These are phyloP conservation scores for Aspergillus clavatus DNA, from an alignment of 2,329 filamentous ascomycete species.

Conservation along the genomic window DNA sequence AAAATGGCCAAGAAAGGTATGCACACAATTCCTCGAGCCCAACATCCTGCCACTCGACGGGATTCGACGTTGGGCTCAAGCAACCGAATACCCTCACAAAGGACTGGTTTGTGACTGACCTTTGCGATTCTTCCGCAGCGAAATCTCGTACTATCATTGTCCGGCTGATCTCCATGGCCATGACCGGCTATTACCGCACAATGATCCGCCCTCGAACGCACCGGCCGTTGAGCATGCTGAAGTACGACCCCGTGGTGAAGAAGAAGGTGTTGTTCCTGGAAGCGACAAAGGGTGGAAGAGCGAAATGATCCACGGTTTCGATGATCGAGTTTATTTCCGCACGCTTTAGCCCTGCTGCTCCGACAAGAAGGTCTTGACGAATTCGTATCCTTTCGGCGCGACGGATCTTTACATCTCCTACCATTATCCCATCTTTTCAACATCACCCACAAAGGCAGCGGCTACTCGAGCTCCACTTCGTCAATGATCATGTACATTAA, in stretches of 20 bases:
- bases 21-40: slow-evolving; percentile 1
- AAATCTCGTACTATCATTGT: slow-evolving; percentile 92
- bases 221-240: slow-evolving; percentile 89
- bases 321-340: neutral
- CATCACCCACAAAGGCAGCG: neutral
- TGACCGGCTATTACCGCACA: slow-evolving; percentile 97
- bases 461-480: neutral
- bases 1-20: slow-evolving; percentile 46
- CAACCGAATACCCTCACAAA: neutral
- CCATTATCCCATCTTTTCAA: neutral
- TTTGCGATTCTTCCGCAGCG: slow-evolving; percentile 45
- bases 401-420: too few species aligned
- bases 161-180: slow-evolving; percentile 94
- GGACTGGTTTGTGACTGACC: neutral
- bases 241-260: slow-evolving; percentile 96
- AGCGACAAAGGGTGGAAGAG: slow-evolving; percentile 70
- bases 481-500: slow-evolving; percentile 21
- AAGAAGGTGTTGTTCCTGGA: slow-evolving; percentile 96
- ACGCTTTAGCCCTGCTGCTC: neutral
- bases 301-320: slow-evolving; percentile 25
- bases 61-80: too few species aligned
- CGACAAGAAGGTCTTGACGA: neutral
- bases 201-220: slow-evolving; percentile 75
- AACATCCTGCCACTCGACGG: neutral
- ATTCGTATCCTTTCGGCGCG: neutral